Evolutionary conservation across 2,329 filamentous ascomycete species (phyloP).

Genomic region (Ceratocystis diversiconidia): DNA sequence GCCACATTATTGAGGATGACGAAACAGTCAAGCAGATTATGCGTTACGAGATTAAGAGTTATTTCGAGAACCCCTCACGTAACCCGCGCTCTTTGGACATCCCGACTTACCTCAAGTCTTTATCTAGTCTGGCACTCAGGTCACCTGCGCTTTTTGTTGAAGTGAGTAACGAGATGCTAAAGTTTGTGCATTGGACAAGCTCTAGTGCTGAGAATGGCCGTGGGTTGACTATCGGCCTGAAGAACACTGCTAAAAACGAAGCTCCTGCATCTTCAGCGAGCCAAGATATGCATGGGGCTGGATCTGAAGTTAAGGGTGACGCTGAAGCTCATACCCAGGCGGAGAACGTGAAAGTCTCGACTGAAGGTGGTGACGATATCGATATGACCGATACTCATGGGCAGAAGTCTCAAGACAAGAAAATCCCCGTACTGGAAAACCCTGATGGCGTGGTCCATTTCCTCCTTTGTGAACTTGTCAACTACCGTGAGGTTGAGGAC

Average conservation of each 20-base stretch:
- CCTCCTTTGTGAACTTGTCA: constrained; percentile 77
- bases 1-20: constrained; percentile 90
- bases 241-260: background rate
- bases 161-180: constrained; percentile 70
- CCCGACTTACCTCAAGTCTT: constrained; percentile 55
- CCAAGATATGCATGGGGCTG: background rate
- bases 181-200: constrained; percentile 25
- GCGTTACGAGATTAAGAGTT: constrained; percentile 71
- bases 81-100: constrained; percentile 50
- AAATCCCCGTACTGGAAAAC: constrained; percentile 66
- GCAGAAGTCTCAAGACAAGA: constrained; percentile 59
- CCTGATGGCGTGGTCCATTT: constrained; percentile 94
- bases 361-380: constrained; percentile 41
- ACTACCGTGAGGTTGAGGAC: constrained; percentile 85
- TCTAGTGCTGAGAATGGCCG: constrained; percentile 8
- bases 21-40: constrained; percentile 83
- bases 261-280: background rate
- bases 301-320: background rate
- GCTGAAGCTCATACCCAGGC: constrained; percentile 7
- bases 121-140: constrained; percentile 68
- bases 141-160: constrained; percentile 77
- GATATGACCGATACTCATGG: constrained; percentile 42
- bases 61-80: constrained; percentile 46
- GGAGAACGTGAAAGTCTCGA: constrained; percentile 44
- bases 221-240: constrained; percentile 17